Evolutionary conservation across 2,329 filamentous ascomycete genomes (phyloP).

Genomic region (Xylariaceae sp.): DNA sequence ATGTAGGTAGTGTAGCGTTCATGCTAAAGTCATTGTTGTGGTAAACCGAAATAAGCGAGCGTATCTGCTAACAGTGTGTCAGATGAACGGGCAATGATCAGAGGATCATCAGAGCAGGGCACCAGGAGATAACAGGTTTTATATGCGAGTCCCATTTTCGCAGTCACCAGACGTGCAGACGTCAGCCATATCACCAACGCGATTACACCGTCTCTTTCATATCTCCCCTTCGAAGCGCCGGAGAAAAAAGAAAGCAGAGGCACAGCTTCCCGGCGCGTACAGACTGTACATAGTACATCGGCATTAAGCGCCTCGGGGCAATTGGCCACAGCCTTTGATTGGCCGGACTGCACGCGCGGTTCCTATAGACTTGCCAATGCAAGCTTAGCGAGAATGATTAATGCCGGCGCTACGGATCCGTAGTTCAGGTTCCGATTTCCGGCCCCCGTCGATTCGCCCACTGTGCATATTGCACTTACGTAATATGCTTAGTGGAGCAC

Average conservation of each 20-base stretch:
- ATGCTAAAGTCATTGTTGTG: no score
- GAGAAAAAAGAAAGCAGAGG: not conserved
- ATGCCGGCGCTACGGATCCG: no score
- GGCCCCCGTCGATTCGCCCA: not conserved
- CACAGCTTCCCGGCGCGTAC: constrained; percentile 13
- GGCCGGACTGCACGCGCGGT: constrained; percentile 10
- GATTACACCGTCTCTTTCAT: not conserved
- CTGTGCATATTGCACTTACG: not conserved
- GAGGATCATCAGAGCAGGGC: no score
- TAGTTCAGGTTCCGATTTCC: not conserved
- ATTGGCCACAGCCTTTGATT: constrained; percentile 11
- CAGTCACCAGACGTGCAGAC: no score
- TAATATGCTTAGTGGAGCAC: no score
- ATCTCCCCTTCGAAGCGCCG: not conserved
- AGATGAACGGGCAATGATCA: no score
- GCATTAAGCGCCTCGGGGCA: constrained; percentile 14
- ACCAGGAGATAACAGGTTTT: no score
- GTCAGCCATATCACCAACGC: no score
- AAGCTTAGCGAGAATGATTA: not conserved
- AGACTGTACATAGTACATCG: not conserved
- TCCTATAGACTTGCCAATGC: not conserved
- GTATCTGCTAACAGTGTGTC: no score
- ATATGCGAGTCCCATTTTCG: no score
- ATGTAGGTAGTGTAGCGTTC: no score
- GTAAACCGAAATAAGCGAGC: not conserved